Evolutionary conservation across 805 yeast genomes (phyloP).

Genomic region (Candida suzukii): DNA sequence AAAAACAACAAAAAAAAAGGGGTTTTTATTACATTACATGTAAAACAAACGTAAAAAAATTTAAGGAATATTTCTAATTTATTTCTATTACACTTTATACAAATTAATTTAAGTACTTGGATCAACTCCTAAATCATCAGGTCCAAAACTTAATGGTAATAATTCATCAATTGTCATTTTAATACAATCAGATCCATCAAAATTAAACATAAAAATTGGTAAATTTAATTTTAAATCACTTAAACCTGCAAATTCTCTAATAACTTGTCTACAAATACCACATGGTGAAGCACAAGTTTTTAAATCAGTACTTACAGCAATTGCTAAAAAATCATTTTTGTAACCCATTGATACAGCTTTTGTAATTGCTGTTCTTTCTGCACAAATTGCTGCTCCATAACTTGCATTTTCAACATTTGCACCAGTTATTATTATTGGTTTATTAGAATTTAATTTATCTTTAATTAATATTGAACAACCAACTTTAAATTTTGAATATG

Average conservation of each 20-base stretch:
- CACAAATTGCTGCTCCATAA: constrained; percentile 72
- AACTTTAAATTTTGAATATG: constrained; percentile 71
- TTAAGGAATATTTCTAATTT: too few relatives aligned
- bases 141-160: constrained; percentile 84
- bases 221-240: constrained; percentile 23
- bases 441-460: constrained; percentile 29
- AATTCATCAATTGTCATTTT: constrained; percentile 51
- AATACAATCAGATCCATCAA: constrained; percentile 38
- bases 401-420: constrained; percentile 94
- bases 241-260: constrained; percentile 63
- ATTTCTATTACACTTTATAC: too few relatives aligned
- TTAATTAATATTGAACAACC: constrained; percentile 66
- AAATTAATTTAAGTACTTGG: too few relatives aligned
- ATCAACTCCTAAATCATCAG: constrained; percentile 43
- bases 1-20: too few relatives aligned
- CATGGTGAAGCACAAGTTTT: constrained; percentile 71
- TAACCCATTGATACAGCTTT: constrained; percentile 41
- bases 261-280: constrained; percentile 88
- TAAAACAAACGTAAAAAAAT: too few relatives aligned
- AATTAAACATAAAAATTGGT: constrained; percentile 65
- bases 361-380: constrained; percentile 62
- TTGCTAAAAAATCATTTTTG: constrained; percentile 39
- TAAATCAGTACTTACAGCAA: constrained; percentile 63
- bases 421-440: constrained; percentile 39
- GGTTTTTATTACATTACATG: too few relatives aligned